These are phyloP conservation scores for Phytophthora quininea DNA, from an alignment of 352 stramenopile species.

Conservation along the genomic window DNA sequence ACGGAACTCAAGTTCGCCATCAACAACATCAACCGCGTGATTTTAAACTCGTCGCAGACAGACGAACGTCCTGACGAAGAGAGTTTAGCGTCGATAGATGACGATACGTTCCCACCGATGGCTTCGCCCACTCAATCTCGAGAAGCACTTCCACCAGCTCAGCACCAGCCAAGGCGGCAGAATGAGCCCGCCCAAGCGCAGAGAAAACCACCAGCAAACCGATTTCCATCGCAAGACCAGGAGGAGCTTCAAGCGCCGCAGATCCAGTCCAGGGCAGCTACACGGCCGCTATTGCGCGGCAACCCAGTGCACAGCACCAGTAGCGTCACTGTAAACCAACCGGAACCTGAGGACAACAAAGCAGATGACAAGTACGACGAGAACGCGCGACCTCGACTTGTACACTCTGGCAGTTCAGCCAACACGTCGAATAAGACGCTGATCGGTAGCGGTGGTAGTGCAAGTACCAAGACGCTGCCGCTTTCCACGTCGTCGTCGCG, in stretches of 20 bases:
- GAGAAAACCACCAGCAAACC: slow-evolving; percentile 23
- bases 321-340: slow-evolving; percentile 28
- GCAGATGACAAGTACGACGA: slow-evolving; percentile 34
- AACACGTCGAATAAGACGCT: slow-evolving; percentile 61
- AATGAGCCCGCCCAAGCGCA: slow-evolving; percentile 12
- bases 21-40: slow-evolving; percentile 82
- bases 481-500: slow-evolving; percentile 53
- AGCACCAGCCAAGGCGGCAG: slow-evolving; percentile 13
- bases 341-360: slow-evolving; percentile 24
- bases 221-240: slow-evolving; percentile 26
- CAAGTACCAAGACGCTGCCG: slow-evolving; percentile 60
- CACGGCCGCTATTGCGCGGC: slow-evolving; percentile 26
- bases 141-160: slow-evolving; percentile 6
- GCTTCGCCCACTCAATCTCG: slow-evolving; percentile 5
- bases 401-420: slow-evolving; percentile 36
- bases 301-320: slow-evolving; percentile 37
- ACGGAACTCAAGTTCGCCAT: slow-evolving; percentile 81
- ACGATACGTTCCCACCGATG: slow-evolving; percentile 34
- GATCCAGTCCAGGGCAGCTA: slow-evolving; percentile 23
- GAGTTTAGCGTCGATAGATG: slow-evolving; percentile 36
- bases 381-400: slow-evolving; percentile 31
- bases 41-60: slow-evolving; percentile 67
- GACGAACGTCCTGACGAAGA: slow-evolving; percentile 36
- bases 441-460: slow-evolving; percentile 50
- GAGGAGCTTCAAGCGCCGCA: slow-evolving; percentile 16